These are phyloP conservation scores for Mucor piriformis DNA, from an alignment of 371 early-diverging fungal genomes.

Conservation along the genomic window DNA sequence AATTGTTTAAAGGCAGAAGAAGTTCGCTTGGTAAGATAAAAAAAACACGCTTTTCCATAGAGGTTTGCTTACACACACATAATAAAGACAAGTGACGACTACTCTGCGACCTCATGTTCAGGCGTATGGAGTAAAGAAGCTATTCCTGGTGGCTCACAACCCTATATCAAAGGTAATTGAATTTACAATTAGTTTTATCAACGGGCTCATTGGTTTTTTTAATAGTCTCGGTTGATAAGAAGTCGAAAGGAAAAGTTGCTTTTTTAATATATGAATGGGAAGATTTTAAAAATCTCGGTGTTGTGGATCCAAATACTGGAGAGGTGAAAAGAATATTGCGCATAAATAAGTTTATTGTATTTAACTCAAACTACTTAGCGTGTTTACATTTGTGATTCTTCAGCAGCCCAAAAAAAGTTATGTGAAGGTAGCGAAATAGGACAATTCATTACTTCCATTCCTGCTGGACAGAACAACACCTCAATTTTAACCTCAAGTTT, in stretches of 20 bases:
- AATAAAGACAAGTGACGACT: slow-evolving; percentile 41
- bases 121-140: slow-evolving; percentile 52
- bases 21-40: slow-evolving; percentile 15
- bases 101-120: slow-evolving; percentile 51
- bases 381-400: slow-evolving; percentile 54
- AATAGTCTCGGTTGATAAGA: slow-evolving; percentile 49
- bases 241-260: slow-evolving; percentile 51
- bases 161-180: slow-evolving; percentile 49
- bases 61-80: background rate
- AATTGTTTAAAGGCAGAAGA: slow-evolving; percentile 12
- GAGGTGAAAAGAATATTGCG: no score
- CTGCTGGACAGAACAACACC: slow-evolving; percentile 26
- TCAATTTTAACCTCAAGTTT: slow-evolving; percentile 45
- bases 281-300: slow-evolving; percentile 56
- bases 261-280: slow-evolving; percentile 61
- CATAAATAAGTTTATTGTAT: background rate
- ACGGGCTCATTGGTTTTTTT: background rate
- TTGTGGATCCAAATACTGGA: slow-evolving; percentile 27
- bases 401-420: slow-evolving; percentile 43
- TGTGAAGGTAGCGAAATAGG: slow-evolving; percentile 51
- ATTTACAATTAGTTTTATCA: background rate
- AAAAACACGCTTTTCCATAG: background rate
- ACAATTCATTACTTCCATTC: slow-evolving; percentile 43
- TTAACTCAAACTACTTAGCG: slow-evolving; percentile 21
- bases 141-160: slow-evolving; percentile 49